Percentiles rank a stretch among this genome's conserved stretches.
phyloP scores from a whole-genome alignment of 1,284 basidiomycete genomes.

The Mycosarcoma mackinlayi region DNA sequence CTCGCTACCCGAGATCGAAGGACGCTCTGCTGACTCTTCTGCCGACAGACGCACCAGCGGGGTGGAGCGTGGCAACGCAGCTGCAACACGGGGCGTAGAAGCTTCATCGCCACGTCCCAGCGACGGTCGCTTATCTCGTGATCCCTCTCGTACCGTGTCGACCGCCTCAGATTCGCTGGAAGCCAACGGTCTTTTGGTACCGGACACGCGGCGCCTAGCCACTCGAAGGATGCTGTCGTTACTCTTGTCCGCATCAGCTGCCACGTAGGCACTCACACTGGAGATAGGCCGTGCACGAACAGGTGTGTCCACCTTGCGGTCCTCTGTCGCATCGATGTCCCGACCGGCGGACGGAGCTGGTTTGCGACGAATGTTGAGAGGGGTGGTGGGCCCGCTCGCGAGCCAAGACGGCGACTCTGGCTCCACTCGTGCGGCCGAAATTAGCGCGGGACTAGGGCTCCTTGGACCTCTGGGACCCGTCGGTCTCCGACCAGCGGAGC shows the following conservation, averaged over 20 bases:
- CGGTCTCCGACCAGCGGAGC: slow-evolving; percentile 45
- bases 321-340: slow-evolving; percentile 2
- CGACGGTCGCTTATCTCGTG: slow-evolving; percentile 29
- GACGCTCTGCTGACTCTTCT: slow-evolving; percentile 15
- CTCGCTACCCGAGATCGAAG: slow-evolving; percentile 38
- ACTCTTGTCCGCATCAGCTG: not conserved
- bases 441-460: slow-evolving; percentile 25
- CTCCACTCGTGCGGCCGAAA: slow-evolving; percentile 2
- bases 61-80: slow-evolving; percentile 10
- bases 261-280: slow-evolving; percentile 16
- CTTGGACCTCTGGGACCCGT: slow-evolving; percentile 43
- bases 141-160: slow-evolving; percentile 8
- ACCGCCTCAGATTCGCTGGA: slow-evolving; percentile 7
- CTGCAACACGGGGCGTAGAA: not conserved
- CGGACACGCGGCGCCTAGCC: slow-evolving; percentile 21
- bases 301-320: slow-evolving; percentile 5
- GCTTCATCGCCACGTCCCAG: slow-evolving; percentile 10
- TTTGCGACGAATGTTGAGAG: slow-evolving; percentile 45
- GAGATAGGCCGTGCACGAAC: slow-evolving; percentile 19
- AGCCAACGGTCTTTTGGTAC: slow-evolving; percentile 27
- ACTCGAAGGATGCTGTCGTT: not conserved
- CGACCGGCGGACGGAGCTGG: slow-evolving; percentile 14
- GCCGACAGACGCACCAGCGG: slow-evolving; percentile 14
- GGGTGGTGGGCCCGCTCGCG: slow-evolving; percentile 24
- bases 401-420: slow-evolving; percentile 23